A percentile compares a stretch with the other conserved stretches of the same genome.
These are phyloP conservation scores for Acanthamoeba castellanii DNA, from an alignment of 208 protist genomes.

Conservation along the genomic window DNA sequence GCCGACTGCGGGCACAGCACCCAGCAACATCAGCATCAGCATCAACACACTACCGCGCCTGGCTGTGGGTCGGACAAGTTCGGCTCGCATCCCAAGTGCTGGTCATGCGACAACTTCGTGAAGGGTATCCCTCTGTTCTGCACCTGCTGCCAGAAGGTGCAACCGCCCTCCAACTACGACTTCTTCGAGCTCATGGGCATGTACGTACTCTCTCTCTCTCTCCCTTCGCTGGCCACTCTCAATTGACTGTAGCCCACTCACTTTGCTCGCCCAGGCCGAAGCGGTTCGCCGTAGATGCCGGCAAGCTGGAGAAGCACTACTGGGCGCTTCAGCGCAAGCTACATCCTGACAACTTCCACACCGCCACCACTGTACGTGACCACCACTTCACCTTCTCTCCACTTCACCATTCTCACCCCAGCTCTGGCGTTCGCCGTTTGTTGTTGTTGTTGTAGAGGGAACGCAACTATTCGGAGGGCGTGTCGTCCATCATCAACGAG, in stretches of 20 bases:
- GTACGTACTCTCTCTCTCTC: background rate
- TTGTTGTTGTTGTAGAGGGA: background rate
- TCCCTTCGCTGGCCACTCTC: background rate
- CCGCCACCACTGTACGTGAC: background rate
- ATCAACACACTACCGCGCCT: background rate
- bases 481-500: slow-evolving; percentile 51
- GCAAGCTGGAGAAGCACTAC: slow-evolving; percentile 48
- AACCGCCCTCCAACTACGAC: slow-evolving; percentile 20
- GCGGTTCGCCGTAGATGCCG: background rate
- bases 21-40: slow-evolving; percentile 2
- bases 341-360: slow-evolving; percentile 45
- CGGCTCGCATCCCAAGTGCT: slow-evolving; percentile 26
- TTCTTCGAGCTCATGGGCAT: slow-evolving; percentile 57
- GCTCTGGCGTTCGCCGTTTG: no score
- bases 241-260: no score
- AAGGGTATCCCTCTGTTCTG: slow-evolving; percentile 26
- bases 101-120: slow-evolving; percentile 33
- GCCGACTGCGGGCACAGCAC: background rate
- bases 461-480: background rate
- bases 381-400: background rate
- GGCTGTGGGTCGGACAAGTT: background rate
- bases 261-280: background rate
- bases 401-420: background rate
- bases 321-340: slow-evolving; percentile 39
- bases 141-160: slow-evolving; percentile 20